Percentiles rank a stretch among this genome's conserved stretches.
Conservation (phyloP, 1,139 yeast genomes). For the Komagataea norvegica region DNA sequence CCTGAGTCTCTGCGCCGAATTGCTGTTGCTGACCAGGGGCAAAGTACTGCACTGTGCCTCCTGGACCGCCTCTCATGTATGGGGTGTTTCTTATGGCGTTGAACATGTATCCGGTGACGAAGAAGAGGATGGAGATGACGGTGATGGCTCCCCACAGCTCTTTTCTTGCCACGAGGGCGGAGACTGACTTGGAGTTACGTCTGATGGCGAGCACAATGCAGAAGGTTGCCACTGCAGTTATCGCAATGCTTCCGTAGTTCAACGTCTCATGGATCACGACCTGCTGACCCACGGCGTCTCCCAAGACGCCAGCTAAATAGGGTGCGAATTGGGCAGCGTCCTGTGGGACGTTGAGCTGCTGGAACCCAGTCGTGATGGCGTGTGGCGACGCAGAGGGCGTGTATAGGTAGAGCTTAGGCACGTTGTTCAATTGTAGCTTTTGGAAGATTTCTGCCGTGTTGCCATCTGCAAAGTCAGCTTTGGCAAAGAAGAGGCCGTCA, state of each 20-base stretch:
- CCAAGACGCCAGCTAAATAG: constrained; percentile 32
- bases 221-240: constrained; percentile 35
- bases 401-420: constrained; percentile 72
- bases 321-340: constrained; percentile 43
- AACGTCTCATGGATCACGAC: constrained; percentile 52
- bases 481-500: constrained; percentile 56
- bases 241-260: constrained; percentile 46
- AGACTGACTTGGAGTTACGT: constrained; percentile 30
- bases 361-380: constrained; percentile 33
- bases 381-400: constrained; percentile 45
- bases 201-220: constrained; percentile 27
- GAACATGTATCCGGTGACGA: constrained; percentile 91
- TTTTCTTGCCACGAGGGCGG: constrained; percentile 33
- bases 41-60: constrained; percentile 61
- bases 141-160: constrained; percentile 66
- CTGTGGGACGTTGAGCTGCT: constrained; percentile 46
- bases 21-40: constrained; percentile 63
- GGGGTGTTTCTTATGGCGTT: constrained; percentile 79
- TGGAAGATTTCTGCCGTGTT: constrained; percentile 51
- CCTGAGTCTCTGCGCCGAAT: constrained; percentile 79
- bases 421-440: constrained; percentile 56
- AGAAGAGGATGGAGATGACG: constrained; percentile 58
- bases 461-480: constrained; percentile 62
- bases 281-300: constrained; percentile 10
- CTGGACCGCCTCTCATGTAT: constrained; percentile 50